These are phyloP conservation scores for Xylaria hypoxylon DNA, from an alignment of 2,329 filamentous ascomycete genomes.

Conservation along the genomic window DNA sequence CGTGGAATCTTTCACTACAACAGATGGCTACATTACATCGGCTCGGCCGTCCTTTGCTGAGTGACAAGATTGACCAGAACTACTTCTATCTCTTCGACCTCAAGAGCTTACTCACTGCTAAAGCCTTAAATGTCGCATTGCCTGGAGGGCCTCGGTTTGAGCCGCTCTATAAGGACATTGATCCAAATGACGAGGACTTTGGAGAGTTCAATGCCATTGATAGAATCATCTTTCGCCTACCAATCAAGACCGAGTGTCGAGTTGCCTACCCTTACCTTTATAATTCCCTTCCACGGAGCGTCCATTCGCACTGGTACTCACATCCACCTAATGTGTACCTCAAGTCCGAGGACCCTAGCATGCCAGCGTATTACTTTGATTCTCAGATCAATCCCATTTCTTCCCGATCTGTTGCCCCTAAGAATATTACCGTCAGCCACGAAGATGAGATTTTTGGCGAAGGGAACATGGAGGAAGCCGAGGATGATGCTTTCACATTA, in stretches of 20 bases:
- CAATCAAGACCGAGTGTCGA: conserved; percentile 93
- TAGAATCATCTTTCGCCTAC: conserved; percentile 96
- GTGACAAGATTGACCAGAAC: conserved; percentile 93
- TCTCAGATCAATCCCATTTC: conserved; percentile 98
- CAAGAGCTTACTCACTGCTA: conserved; percentile 94
- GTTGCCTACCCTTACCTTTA: conserved; percentile 96
- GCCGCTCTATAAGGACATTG: conserved; percentile 97
- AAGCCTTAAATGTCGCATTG: conserved; percentile 95
- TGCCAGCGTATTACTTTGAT: conserved; percentile 98
- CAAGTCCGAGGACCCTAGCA: conserved; percentile 84
- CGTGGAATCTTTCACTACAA: conserved; percentile 90
- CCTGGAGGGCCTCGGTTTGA: conserved; percentile 98
- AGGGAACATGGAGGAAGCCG: conserved; percentile 76
- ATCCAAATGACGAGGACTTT: conserved; percentile 98
- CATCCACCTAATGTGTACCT: conserved; percentile 93
- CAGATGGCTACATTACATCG: conserved; percentile 98
- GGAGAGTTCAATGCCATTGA: conserved; percentile 99
- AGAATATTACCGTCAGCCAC: conserved; percentile 90
- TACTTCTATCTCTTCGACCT: conserved; percentile 98
- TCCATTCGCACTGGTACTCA: conserved; percentile 93
- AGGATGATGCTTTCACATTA: conserved; percentile 88
- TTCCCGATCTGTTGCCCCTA: conserved; percentile 90
- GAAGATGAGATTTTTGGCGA: conserved; percentile 93
- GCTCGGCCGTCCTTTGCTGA: conserved; percentile 88
- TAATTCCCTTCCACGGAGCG: conserved; percentile 94